phyloP scores from a whole-genome alignment of 495 filamentous ascomycete species.

The Hyaloscypha bicolor region DNA sequence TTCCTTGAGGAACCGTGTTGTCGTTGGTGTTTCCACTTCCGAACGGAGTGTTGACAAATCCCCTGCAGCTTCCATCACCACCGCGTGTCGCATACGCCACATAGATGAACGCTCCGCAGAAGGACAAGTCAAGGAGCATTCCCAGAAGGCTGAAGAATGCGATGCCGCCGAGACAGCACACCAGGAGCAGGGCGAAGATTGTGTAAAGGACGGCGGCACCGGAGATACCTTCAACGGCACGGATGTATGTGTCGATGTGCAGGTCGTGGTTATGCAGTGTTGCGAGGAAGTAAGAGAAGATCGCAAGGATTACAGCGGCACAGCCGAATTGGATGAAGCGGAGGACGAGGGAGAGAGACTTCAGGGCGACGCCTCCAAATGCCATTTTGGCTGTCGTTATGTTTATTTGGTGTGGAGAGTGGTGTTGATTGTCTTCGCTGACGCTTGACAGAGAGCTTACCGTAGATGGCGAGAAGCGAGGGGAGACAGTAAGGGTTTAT shows the following conservation, averaged over 20 bases:
- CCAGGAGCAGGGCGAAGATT: conserved; percentile 66
- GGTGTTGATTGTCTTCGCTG: background rate
- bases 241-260: conserved; percentile 62
- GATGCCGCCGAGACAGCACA: conserved; percentile 78
- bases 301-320: conserved; percentile 70
- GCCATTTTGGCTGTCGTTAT: conserved; percentile 38
- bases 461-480: background rate
- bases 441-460: too few relatives aligned
- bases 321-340: conserved; percentile 73
- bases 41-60: conserved; percentile 65
- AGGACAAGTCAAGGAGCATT: conserved; percentile 64
- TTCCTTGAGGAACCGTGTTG: conserved; percentile 37
- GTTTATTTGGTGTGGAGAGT: background rate
- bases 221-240: conserved; percentile 81
- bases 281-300: conserved; percentile 77
- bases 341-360: conserved; percentile 62
- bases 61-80: conserved; percentile 63
- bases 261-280: conserved; percentile 59
- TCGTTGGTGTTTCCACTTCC: conserved; percentile 59
- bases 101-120: conserved; percentile 61
- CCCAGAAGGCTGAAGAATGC: conserved; percentile 66
- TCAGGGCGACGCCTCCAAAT: conserved; percentile 58
- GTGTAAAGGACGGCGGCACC: conserved; percentile 74
- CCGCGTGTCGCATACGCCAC: conserved; percentile 60
- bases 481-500: background rate